Evolutionary conservation across 768 basidiomycete genomes (phyloP).

Genomic region (Boletus sp.): DNA sequence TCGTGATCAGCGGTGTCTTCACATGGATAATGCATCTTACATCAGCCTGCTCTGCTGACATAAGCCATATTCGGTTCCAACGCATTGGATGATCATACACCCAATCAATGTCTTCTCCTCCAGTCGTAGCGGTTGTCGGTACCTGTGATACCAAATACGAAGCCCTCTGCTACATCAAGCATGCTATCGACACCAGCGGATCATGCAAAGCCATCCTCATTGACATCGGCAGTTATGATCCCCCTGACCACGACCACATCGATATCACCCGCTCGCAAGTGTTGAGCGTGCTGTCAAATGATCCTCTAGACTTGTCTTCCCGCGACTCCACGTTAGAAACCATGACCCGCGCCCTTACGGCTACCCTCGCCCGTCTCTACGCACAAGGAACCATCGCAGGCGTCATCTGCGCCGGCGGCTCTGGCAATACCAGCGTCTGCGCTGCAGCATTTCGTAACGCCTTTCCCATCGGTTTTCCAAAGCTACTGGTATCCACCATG

Average conservation of each 20-base stretch:
- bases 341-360: conserved; percentile 23
- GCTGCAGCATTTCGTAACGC: conserved; percentile 21
- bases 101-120: conserved; percentile 3
- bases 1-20: neutral
- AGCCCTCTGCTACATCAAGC: conserved; percentile 23
- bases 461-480: conserved; percentile 31
- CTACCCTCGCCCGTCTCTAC: conserved; percentile 15
- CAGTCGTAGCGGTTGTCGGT: conserved; percentile 26
- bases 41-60: conserved; percentile 13
- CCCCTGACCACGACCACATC: conserved; percentile 15
- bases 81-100: no score
- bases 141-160: conserved; percentile 31
- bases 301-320: conserved; percentile 4
- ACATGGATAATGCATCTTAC: neutral
- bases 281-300: conserved; percentile 4
- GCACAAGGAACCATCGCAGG: conserved; percentile 15
- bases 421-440: conserved; percentile 27
- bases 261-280: conserved; percentile 24
- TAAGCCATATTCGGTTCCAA: conserved; percentile 5
- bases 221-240: conserved; percentile 20
- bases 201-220: conserved; percentile 28
- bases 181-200: conserved; percentile 8
- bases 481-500: conserved; percentile 33
- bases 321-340: conserved; percentile 7
- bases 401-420: conserved; percentile 24